phyloP scores from a whole-genome alignment of 192 early-diverging fungal genomes.

The Chytriomyces sp. region DNA sequence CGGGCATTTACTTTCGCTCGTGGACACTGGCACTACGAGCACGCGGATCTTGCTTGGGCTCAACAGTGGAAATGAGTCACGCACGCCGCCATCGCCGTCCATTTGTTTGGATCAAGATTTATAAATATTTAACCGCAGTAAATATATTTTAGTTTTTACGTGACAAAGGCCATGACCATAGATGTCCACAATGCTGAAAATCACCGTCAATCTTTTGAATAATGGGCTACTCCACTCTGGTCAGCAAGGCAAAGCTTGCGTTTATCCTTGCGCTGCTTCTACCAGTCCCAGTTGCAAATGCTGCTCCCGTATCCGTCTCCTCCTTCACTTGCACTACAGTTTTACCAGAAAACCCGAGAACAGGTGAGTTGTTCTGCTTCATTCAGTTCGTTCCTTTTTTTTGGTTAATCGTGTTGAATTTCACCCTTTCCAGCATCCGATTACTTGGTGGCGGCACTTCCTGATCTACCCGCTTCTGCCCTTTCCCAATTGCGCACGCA shows the following conservation, averaged over 20 bases:
- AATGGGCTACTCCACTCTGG: not conserved
- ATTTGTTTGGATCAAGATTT: not conserved
- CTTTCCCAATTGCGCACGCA: not conserved
- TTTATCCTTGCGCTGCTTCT: not conserved
- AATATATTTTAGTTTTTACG: not conserved
- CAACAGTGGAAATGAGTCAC: constrained; percentile 35
- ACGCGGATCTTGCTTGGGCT: constrained; percentile 62
- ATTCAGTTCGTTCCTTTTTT: not conserved
- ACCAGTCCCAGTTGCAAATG: not conserved
- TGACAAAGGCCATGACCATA: too few relatives aligned
- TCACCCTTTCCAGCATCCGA: not conserved
- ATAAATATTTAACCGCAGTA: not conserved
- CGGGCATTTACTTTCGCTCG: not conserved
- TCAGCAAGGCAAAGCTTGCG: not conserved
- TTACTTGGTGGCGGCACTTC: constrained; percentile 19
- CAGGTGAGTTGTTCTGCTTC: constrained; percentile 1
- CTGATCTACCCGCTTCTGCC: not conserved
- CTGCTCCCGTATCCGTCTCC: not conserved
- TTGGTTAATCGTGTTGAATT: not conserved
- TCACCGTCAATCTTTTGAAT: not conserved
- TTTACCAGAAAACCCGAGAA: not conserved
- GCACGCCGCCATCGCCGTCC: not conserved
- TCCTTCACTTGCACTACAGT: not conserved
- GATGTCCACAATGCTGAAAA: too few relatives aligned
- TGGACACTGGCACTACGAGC: constrained; percentile 69